Percentiles rank a stretch among this genome's conserved stretches.
Conservation (phyloP, 768 basidiomycete species). For the Mycena capillaripes region DNA sequence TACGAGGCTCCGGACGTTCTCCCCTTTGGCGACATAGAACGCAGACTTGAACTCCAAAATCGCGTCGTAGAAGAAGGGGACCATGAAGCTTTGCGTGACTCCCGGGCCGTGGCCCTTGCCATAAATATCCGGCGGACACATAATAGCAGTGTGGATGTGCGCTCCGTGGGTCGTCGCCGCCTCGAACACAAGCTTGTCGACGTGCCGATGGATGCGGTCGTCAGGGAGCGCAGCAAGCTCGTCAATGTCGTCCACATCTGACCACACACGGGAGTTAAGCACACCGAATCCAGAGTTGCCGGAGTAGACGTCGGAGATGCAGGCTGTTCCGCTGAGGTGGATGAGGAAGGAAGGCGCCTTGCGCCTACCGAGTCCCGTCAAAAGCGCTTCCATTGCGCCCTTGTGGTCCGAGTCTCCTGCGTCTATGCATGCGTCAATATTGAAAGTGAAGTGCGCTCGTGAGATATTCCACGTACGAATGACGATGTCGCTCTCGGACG, state of each 20-base stretch:
- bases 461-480: background rate
- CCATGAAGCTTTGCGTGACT: constrained; percentile 25
- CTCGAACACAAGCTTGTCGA: constrained; percentile 22
- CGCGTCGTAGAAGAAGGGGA: constrained; percentile 21
- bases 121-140: constrained; percentile 31
- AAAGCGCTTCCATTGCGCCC: constrained; percentile 21
- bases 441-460: background rate
- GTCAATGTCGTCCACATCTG: constrained; percentile 24
- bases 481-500: constrained; percentile 19
- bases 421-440: background rate
- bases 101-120: constrained; percentile 23
- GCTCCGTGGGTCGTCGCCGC: constrained; percentile 22
- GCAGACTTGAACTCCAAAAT: constrained; percentile 13
- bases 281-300: constrained; percentile 6
- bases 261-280: constrained; percentile 16
- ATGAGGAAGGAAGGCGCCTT: constrained; percentile 25
- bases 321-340: constrained; percentile 28
- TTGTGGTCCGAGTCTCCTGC: constrained; percentile 33
- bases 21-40: constrained; percentile 16
- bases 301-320: constrained; percentile 20
- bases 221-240: constrained; percentile 13
- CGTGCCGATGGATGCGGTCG: constrained; percentile 14
- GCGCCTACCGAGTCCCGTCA: constrained; percentile 20
- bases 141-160: constrained; percentile 29
- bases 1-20: constrained; percentile 20